phyloP scores from a whole-genome alignment of 768 basidiomycete genomes.

The Suillus hirtellus region DNA sequence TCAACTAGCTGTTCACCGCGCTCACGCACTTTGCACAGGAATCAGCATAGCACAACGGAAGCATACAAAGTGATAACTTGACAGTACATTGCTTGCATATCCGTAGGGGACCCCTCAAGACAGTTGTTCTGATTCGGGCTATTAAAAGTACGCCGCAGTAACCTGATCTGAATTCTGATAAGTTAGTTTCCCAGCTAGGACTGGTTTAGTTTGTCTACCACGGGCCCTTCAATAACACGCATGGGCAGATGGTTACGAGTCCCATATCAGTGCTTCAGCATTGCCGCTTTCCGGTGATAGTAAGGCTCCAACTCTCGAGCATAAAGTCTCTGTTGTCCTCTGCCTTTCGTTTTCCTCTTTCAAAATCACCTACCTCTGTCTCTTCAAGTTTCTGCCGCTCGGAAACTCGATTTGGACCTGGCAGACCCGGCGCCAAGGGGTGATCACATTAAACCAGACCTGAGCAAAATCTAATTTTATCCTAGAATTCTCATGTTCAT shows the following conservation, averaged over 20 bases:
- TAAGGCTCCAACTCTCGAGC: background rate
- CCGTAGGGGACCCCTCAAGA: background rate
- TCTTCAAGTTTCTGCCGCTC: background rate
- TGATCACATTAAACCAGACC: background rate
- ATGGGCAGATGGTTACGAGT: background rate
- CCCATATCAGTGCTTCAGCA: background rate
- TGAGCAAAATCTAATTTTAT: background rate
- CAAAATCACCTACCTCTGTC: background rate
- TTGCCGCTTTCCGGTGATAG: background rate
- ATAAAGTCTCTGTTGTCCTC: background rate
- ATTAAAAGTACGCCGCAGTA: too few relatives aligned
- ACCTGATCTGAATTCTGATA: too few relatives aligned
- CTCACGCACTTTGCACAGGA: background rate
- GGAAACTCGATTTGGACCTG: background rate
- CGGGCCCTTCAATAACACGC: background rate
- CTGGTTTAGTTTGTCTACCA: background rate
- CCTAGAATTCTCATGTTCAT: background rate
- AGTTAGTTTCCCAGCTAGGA: too few relatives aligned
- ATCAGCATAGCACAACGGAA: background rate
- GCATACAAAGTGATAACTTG: background rate
- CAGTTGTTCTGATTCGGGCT: background rate
- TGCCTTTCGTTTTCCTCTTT: background rate
- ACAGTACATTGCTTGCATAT: background rate
- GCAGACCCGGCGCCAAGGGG: background rate
- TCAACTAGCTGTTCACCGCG: background rate